Percentiles rank a stretch among this genome's conserved stretches.
phyloP scores from a whole-genome alignment of 352 stramenopile genomes.

The Globisporangium camurandrum region DNA sequence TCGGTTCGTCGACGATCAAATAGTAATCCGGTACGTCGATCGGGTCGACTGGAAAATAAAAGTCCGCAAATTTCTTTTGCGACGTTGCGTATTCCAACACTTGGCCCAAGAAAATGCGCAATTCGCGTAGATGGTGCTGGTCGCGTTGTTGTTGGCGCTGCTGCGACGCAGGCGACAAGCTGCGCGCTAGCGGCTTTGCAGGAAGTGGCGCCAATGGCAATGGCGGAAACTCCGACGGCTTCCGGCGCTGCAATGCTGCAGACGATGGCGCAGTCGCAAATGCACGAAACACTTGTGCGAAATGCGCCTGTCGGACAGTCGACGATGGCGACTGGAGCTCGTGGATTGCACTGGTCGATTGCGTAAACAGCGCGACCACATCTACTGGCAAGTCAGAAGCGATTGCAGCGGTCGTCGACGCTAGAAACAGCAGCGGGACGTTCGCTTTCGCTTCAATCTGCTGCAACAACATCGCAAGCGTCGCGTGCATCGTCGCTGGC shows the following conservation, averaged over 20 bases:
- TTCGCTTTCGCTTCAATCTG: slow-evolving; percentile 60
- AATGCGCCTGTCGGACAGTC: slow-evolving; percentile 34
- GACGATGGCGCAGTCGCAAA: slow-evolving; percentile 50
- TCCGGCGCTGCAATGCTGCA: slow-evolving; percentile 7
- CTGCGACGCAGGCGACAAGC: slow-evolving; percentile 29
- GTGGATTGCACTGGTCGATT: slow-evolving; percentile 43
- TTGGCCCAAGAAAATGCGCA: slow-evolving; percentile 84
- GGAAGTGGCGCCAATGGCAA: slow-evolving; percentile 49
- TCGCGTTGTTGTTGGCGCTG: slow-evolving; percentile 55
- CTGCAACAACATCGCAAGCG: slow-evolving; percentile 78
- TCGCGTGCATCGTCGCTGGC: slow-evolving; percentile 59
- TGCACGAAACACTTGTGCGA: slow-evolving; percentile 48
- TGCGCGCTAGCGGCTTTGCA: slow-evolving; percentile 15
- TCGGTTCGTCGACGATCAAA: slow-evolving; percentile 79
- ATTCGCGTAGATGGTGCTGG: slow-evolving; percentile 76
- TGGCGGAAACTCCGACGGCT: slow-evolving; percentile 26
- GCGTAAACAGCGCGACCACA: slow-evolving; percentile 50
- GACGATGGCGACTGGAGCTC: slow-evolving; percentile 26
- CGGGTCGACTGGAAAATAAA: slow-evolving; percentile 66
- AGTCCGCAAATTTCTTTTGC: slow-evolving; percentile 58
- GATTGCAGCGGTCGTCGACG: slow-evolving; percentile 39
- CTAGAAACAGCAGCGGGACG: slow-evolving; percentile 72
- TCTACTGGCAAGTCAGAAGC: slow-evolving; percentile 35
- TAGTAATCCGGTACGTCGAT: slow-evolving; percentile 86
- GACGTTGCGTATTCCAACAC: slow-evolving; percentile 79